Base-by-base conservation (phyloP, 805 yeast species). In the Candida quercuum region DNA sequence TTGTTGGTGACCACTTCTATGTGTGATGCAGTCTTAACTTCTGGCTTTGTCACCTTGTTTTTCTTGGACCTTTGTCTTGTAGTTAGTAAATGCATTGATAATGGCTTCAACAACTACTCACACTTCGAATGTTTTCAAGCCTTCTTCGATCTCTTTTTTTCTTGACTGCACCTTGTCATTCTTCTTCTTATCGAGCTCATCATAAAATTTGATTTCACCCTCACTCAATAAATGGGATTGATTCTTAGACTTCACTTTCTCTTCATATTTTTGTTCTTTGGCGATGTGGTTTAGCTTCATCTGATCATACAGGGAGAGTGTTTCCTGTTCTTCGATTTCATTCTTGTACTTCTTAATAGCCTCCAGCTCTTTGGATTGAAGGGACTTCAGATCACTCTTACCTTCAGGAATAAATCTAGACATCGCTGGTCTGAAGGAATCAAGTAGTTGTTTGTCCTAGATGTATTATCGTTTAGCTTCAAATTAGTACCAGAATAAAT, bases 391-490 rank as follows among this genome's bases (percentile, higher is more conserved):
- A 25, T 54, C 57, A 36, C 56, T 47, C 32, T 49, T 29, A 9
- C 59, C 59, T 15, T 41, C 57, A 12, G 57, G 49, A 9, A 54
- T 38, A 33, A 54, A 54, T 11, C 59, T 41, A 1, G 59, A 54
- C 59, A 54, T 54, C 4, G 15, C 22, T 3, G 12, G 12, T 22
- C n/a, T n/a, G n/a, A n/a, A n/a, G n/a, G n/a, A n/a, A n/a, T n/a
- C n/a, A n/a, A n/a, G n/a, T n/a, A n/a, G n/a, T n/a, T n/a, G n/a
- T n/a, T n/a, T n/a, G n/a, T n/a, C n/a, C n/a, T n/a, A n/a, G n/a
- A n/a, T n/a, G n/a, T n/a, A n/a, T n/a, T n/a, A n/a, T n/a, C n/a
- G n/a, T n/a, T n/a, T n/a, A n/a, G n/a, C n/a, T n/a, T n/a, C n/a
- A n/a, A n/a, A n/a, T n/a, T n/a, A n/a, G n/a, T n/a, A n/a, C n/a